Percentiles rank a stretch among this genome's conserved stretches.
These are phyloP conservation scores for Exophiala viscosa DNA, from an alignment of 2,329 filamentous ascomycete genomes.

Conservation along the genomic window DNA sequence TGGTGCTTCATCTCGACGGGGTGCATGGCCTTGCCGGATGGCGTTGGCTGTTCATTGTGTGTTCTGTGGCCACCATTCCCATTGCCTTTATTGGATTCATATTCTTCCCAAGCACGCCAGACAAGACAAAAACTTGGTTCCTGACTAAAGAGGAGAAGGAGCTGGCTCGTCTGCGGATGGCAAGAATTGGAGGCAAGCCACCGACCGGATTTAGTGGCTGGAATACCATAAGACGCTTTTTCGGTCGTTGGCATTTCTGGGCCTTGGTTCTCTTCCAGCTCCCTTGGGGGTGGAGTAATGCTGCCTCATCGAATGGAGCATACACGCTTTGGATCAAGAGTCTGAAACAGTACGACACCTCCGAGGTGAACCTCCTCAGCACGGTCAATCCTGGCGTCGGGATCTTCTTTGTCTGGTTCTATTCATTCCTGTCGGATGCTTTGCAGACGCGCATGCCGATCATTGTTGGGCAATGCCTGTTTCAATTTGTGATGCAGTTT, in stretches of 20 bases:
- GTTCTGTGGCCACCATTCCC: conserved; percentile 3
- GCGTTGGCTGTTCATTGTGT: conserved; percentile 19
- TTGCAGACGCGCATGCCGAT: conserved; percentile 50
- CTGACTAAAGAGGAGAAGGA: conserved; percentile 34
- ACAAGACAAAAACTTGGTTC: conserved; percentile 42
- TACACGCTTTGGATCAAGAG: conserved; percentile 40
- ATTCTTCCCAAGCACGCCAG: conserved; percentile 27
- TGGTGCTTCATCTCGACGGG: neutral
- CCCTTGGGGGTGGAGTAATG: conserved; percentile 35
- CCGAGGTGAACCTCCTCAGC: conserved; percentile 45
- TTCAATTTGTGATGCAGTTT: conserved; percentile 32
- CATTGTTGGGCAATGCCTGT: conserved; percentile 43
- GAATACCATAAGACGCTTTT: conserved; percentile 32
- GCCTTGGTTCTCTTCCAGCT: conserved; percentile 37
- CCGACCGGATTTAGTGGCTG: conserved; percentile 35
- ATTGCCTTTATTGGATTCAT: neutral
- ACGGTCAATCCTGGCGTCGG: conserved; percentile 44
- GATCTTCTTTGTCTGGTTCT: conserved; percentile 52
- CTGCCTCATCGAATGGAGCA: conserved; percentile 26
- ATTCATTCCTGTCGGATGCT: conserved; percentile 51
- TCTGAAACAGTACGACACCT: conserved; percentile 34
- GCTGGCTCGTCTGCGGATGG: conserved; percentile 31
- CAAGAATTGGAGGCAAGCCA: conserved; percentile 39
- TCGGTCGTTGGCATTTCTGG: conserved; percentile 44
- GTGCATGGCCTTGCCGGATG: conserved; percentile 27